Conservation (phyloP, 2,329 filamentous ascomycete genomes). For the Fulvia fulva region DNA sequence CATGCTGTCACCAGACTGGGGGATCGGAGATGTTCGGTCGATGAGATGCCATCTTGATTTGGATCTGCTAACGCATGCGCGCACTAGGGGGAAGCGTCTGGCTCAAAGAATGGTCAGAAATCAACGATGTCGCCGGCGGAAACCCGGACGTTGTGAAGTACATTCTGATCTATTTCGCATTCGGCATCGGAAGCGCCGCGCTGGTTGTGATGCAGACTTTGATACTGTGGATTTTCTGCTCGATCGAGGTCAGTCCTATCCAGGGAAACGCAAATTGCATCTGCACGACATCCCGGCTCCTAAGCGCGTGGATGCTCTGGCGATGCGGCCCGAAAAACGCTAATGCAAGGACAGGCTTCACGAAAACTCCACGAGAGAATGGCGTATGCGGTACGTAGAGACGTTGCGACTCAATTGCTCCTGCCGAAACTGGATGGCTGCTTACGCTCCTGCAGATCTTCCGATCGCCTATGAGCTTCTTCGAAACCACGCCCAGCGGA, state of each 20-base stretch:
- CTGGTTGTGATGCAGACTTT: constrained; percentile 82
- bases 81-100: constrained; percentile 73
- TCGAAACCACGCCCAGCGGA: constrained; percentile 95
- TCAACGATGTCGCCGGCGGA: constrained; percentile 61
- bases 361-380: constrained; percentile 85
- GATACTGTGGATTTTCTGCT: constrained; percentile 93
- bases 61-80: constrained; percentile 21
- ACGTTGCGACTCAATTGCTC: background rate
- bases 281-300: constrained; percentile 3
- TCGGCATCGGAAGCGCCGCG: constrained; percentile 80
- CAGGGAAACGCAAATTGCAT: background rate
- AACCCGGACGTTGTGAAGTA: constrained; percentile 83
- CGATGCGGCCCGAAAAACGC: constrained; percentile 22
- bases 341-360: constrained; percentile 60
- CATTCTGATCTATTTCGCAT: constrained; percentile 91
- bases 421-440: background rate
- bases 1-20: constrained; percentile 1
- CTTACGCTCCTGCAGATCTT: constrained; percentile 47
- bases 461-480: constrained; percentile 96
- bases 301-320: constrained; percentile 20
- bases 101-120: constrained; percentile 89
- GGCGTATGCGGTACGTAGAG: constrained; percentile 2
- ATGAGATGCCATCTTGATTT: constrained; percentile 9
- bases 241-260: constrained; percentile 72
- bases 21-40: constrained; percentile 23